Evolutionary conservation across 2,329 filamentous ascomycete genomes (phyloP).

Genomic region (Hymenoscyphus occultus): DNA sequence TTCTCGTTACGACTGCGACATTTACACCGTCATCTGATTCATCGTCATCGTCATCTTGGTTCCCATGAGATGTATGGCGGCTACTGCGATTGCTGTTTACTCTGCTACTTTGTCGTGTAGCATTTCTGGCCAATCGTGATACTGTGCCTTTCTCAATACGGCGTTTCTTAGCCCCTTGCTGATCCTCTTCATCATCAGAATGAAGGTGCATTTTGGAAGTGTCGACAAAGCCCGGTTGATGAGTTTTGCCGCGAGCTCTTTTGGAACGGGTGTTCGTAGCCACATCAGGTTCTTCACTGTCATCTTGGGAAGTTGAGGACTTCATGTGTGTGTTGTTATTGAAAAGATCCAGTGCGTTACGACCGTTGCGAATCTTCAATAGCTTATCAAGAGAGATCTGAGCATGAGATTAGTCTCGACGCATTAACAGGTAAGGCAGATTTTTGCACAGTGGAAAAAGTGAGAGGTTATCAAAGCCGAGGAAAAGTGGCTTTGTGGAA

Average conservation of each 20-base stretch:
- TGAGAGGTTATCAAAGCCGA: background rate
- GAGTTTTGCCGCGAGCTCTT: constrained; percentile 24
- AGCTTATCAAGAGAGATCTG: constrained; percentile 47
- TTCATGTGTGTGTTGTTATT: constrained; percentile 29
- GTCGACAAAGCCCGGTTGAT: constrained; percentile 24
- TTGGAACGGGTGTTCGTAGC: constrained; percentile 21
- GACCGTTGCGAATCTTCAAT: constrained; percentile 44
- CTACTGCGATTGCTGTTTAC: constrained; percentile 22
- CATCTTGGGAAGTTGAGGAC: constrained; percentile 13
- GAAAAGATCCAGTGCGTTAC: constrained; percentile 44
- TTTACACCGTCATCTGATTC: constrained; percentile 7
- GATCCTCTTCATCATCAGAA: constrained; percentile 26
- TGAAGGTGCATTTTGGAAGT: constrained; percentile 19
- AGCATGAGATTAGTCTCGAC: constrained; percentile 7
- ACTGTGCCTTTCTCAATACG: constrained; percentile 24
- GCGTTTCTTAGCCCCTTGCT: constrained; percentile 25
- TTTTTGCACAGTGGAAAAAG: background rate
- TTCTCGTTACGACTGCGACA: background rate
- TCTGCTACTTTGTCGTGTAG: constrained; percentile 23
- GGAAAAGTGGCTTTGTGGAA: background rate
- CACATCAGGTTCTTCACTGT: constrained; percentile 18
- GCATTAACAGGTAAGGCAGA: background rate
- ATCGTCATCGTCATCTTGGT: constrained; percentile 15
- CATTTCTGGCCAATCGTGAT: constrained; percentile 19
- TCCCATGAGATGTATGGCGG: constrained; percentile 16